phyloP scores from a whole-genome alignment of 768 basidiomycete species.

The Lentinula guzmanii region DNA sequence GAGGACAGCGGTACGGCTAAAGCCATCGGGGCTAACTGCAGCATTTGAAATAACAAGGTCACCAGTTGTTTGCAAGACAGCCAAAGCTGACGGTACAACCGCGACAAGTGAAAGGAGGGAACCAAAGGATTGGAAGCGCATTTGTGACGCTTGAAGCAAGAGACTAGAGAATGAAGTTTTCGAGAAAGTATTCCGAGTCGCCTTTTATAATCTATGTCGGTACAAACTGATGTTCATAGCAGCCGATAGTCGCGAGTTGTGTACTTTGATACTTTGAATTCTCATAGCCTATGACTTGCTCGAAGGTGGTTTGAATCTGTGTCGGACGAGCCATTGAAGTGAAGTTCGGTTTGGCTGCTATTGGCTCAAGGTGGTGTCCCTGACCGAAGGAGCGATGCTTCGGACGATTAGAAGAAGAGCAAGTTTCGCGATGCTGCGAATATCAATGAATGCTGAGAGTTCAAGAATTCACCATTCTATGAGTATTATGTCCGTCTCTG shows the following conservation, averaged over 20 bases:
- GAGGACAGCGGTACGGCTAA: constrained; percentile 18
- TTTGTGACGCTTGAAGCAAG: not conserved
- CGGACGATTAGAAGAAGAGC: not conserved
- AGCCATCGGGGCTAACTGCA: constrained; percentile 25
- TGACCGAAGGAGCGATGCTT: not conserved
- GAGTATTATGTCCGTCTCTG: no score
- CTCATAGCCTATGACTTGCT: not conserved
- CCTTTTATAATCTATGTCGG: not conserved
- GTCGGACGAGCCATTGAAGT: not conserved
- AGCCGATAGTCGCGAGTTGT: not conserved
- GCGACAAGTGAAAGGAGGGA: not conserved
- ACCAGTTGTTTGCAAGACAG: constrained; percentile 15
- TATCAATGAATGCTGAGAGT: not conserved
- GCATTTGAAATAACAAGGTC: constrained; percentile 25
- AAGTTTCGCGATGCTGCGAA: not conserved
- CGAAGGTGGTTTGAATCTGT: not conserved
- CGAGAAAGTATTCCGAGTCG: not conserved
- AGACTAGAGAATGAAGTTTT: not conserved
- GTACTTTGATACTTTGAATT: not conserved
- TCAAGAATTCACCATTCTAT: no score
- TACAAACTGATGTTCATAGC: no score
- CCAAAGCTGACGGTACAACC: not conserved
- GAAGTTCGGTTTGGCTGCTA: not conserved
- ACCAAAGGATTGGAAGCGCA: not conserved
- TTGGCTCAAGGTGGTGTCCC: not conserved